Conservation (phyloP, 179 eudicot species). For the Nepenthes alata region DNA sequence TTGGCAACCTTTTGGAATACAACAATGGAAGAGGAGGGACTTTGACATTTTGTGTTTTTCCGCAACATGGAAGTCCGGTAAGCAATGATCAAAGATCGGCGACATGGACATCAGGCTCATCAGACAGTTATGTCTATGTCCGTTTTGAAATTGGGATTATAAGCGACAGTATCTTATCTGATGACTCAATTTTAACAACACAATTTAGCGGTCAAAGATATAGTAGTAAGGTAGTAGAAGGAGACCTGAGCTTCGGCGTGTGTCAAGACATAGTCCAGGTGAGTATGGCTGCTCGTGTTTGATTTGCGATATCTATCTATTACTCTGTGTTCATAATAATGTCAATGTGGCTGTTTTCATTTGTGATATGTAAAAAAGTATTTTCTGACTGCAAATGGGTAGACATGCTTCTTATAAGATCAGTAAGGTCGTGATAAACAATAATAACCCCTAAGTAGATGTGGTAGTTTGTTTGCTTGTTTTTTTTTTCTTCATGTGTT, state of each 20-base stretch:
- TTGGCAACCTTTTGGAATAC: slow-evolving; percentile 60
- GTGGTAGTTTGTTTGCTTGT: no score
- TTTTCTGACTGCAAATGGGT: no score
- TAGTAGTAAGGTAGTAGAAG: slow-evolving; percentile 32
- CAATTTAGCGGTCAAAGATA: slow-evolving; percentile 24
- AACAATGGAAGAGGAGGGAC: slow-evolving; percentile 31
- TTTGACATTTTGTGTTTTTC: slow-evolving; percentile 34
- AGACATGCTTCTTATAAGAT: no score
- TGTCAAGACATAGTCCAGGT: slow-evolving; percentile 84
- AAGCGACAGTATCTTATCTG: slow-evolving; percentile 8
- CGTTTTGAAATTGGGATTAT: slow-evolving; percentile 55
- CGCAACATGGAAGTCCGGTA: slow-evolving; percentile 45
- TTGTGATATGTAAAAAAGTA: no score
- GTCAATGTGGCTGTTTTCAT: no score
- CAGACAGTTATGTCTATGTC: slow-evolving; percentile 48
- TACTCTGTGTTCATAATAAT: neutral
- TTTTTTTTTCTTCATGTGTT: no score
- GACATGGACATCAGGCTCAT: slow-evolving; percentile 46
- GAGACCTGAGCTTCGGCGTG: slow-evolving; percentile 56
- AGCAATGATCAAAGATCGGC: slow-evolving; percentile 53
- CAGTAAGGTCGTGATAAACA: no score
- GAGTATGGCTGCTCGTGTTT: neutral
- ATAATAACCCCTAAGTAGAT: no score
- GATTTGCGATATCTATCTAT: neutral
- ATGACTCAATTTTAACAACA: slow-evolving; percentile 8